Conservation (phyloP, 192 early-diverging fungal species). For the Umbelopsis ramanniana region DNA sequence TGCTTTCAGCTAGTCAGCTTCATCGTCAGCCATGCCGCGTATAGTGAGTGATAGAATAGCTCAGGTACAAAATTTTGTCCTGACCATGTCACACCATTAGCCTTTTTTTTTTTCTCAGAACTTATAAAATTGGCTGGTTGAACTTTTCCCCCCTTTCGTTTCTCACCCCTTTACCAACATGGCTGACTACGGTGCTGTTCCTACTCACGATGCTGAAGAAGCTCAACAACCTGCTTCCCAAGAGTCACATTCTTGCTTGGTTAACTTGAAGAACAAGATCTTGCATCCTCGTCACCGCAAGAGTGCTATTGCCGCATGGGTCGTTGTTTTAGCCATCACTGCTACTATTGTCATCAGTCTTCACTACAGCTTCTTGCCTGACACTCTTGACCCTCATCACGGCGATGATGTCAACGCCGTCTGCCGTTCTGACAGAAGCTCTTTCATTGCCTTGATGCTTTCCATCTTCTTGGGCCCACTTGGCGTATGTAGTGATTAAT, state of each 20-base stretch:
- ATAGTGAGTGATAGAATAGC: too few relatives aligned
- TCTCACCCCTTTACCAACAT: neutral
- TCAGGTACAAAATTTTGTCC: too few relatives aligned
- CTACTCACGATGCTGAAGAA: conserved; percentile 35
- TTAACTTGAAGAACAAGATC: conserved; percentile 30
- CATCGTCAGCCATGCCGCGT: too few relatives aligned
- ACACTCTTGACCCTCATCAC: conserved; percentile 8
- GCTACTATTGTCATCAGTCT: conserved; percentile 32
- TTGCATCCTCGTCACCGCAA: conserved; percentile 32
- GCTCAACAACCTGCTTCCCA: conserved; percentile 22
- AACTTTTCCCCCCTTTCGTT: conserved; percentile 1
- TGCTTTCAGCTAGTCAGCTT: too few relatives aligned
- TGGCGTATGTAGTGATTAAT: conserved; percentile 29
- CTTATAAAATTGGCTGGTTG: neutral
- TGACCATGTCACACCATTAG: neutral
- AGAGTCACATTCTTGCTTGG: conserved; percentile 8
- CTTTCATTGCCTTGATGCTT: conserved; percentile 50
- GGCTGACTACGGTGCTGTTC: conserved; percentile 39
- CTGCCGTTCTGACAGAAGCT: conserved; percentile 54
- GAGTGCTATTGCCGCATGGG: conserved; percentile 32
- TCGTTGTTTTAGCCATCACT: conserved; percentile 32
- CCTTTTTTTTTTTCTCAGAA: neutral
- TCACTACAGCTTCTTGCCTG: conserved; percentile 25
- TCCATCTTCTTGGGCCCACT: conserved; percentile 58
- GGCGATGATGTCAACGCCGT: conserved; percentile 12